phyloP scores from a whole-genome alignment of 495 filamentous ascomycete genomes.

The Pyrenula massariospora region DNA sequence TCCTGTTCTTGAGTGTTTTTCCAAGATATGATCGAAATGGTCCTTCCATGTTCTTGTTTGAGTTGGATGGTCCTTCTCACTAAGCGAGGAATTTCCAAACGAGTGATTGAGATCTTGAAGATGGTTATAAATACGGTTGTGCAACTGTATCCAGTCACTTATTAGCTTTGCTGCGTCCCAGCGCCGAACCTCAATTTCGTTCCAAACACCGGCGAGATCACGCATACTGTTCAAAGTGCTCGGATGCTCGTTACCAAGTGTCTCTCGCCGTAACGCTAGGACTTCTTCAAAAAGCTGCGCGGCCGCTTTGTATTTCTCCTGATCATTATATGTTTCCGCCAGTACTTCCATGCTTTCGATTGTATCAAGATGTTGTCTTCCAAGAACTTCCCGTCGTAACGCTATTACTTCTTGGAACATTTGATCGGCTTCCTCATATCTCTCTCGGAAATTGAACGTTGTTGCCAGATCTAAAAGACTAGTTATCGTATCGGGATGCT shows the following conservation, averaged over 20 bases:
- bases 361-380: not conserved
- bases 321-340: not conserved
- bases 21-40: too few species aligned
- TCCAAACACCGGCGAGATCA: not conserved
- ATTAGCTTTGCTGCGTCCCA: too few species aligned
- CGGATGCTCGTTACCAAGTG: not conserved
- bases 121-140: too few species aligned
- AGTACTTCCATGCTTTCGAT: conserved; percentile 1
- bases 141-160: too few species aligned
- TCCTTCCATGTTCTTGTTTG: too few species aligned
- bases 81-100: too few species aligned
- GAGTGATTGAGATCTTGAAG: too few species aligned
- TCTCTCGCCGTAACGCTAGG: conserved; percentile 8
- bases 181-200: too few species aligned
- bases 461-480: conserved; percentile 17
- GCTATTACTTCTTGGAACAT: conserved; percentile 18
- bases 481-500: conserved; percentile 13
- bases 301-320: not conserved
- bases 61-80: too few species aligned
- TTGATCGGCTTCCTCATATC: conserved; percentile 23
- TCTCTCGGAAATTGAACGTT: conserved; percentile 19
- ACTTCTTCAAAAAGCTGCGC: not conserved
- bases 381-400: too few species aligned
- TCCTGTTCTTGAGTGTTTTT: too few species aligned
- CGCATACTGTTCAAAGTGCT: conserved; percentile 1